These are phyloP conservation scores for Pleomassaria siparia DNA, from an alignment of 2,329 filamentous ascomycete species.

Conservation along the genomic window DNA sequence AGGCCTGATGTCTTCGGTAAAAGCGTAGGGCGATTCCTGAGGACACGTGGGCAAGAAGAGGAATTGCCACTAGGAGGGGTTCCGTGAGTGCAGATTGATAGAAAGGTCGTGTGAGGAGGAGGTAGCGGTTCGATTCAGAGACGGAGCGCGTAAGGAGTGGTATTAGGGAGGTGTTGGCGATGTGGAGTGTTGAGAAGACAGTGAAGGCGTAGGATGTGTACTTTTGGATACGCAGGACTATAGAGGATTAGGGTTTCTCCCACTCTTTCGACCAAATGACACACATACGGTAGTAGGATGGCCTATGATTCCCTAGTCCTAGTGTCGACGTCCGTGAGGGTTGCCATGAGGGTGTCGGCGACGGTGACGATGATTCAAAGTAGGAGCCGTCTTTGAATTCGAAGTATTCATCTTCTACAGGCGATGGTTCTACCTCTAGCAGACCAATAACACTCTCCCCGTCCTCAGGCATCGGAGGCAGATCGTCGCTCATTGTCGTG, in stretches of 20 bases:
- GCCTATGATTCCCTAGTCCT: slow-evolving; percentile 66
- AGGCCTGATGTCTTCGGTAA: slow-evolving; percentile 70
- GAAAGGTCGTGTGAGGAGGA: slow-evolving; percentile 86
- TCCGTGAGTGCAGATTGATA: slow-evolving; percentile 81
- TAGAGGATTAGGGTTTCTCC: background rate
- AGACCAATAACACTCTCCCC: slow-evolving; percentile 64
- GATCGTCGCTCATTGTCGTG: slow-evolving; percentile 15
- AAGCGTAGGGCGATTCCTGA: slow-evolving; percentile 78
- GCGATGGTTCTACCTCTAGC: slow-evolving; percentile 77
- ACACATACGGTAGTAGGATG: slow-evolving; percentile 73
- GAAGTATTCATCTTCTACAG: slow-evolving; percentile 63
- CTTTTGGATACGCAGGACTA: slow-evolving; percentile 76
- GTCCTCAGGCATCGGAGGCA: slow-evolving; percentile 27
- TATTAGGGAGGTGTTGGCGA: slow-evolving; percentile 50
- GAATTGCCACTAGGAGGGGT: slow-evolving; percentile 74
- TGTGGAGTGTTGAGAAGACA: slow-evolving; percentile 47
- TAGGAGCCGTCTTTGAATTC: slow-evolving; percentile 57
- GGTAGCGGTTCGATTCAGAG: slow-evolving; percentile 76
- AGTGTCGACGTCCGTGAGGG: slow-evolving; percentile 44
- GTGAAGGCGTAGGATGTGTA: slow-evolving; percentile 75
- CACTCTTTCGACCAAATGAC: too few species aligned
- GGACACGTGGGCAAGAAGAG: slow-evolving; percentile 72
- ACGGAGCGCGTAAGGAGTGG: slow-evolving; percentile 46
- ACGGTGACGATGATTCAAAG: background rate
- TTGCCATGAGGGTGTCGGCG: slow-evolving; percentile 14